Evolutionary conservation across 345 rosid genomes (phyloP), one percentile per base, ranked within the genome.

Genomic region (Arabis hirsuta): DNA sequence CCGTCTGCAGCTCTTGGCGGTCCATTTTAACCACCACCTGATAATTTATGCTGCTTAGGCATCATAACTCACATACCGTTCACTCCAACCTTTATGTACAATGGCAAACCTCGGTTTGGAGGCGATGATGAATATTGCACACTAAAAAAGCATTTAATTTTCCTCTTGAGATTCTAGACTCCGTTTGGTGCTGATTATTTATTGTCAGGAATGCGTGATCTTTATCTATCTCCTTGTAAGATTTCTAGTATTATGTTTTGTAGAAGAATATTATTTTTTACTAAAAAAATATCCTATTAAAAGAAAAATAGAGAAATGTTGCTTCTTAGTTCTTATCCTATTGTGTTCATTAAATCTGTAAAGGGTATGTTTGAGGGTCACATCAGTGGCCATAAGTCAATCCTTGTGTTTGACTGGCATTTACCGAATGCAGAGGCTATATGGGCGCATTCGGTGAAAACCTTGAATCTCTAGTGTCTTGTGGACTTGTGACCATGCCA

Each of bases 1-100:
- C 69, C 0, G 56, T 48, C 7, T 64, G 69, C 32, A 64, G 9
- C 13, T 12, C 69, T 2, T 64, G 69, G 69, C 34, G 57, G 19
- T 48, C 69, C 0, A 5, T 5, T 5, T 5, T 48, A n/a, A 36
- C 69, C 56, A 10, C 27, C 4, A 0, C 55, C 12, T 0, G 0
- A 2, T 8, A 0, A 63, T 34, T 3, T 0, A 0, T 4, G 3
- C 5, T 2, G 32, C 8, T 34, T 64, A 64, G 31, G 44, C 9
- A 16, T 14, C 0, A 10, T 27, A 20, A 59, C 11, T 24, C 45
- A 9, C 16, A 32, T 55, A 32, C 43, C 61, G 9, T 55, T 34
- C 13, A 32, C 12, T 36, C 9, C 39, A 5, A 31, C 39, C 2
- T 7, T 8, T 7, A 36, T 2, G 13, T 34, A 13, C 61, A 9